Evolutionary conservation across 139 green algal genomes (phyloP).

Genomic region (Chlamydomonas incerta): DNA sequence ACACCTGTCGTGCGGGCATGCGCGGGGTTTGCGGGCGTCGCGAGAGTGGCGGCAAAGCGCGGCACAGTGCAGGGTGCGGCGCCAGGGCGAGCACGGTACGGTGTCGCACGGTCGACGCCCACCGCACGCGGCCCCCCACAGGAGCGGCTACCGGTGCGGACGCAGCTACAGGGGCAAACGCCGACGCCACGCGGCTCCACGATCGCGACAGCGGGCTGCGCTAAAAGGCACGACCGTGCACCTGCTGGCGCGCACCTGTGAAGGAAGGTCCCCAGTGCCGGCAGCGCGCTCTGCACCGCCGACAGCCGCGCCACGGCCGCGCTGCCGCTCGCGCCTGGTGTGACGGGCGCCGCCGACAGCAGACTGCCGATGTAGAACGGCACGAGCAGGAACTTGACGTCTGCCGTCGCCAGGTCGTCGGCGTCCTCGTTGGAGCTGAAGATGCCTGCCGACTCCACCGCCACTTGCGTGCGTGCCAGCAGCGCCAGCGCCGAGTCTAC

Average conservation of each 20-base stretch:
- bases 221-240: too few relatives aligned
- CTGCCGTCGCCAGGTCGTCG: conserved; percentile 67
- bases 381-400: conserved; percentile 73
- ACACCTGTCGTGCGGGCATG: not conserved
- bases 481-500: not conserved
- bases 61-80: too few relatives aligned
- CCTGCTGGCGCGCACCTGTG: not conserved
- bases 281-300: not conserved
- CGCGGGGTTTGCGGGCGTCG: too few relatives aligned
- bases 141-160: too few relatives aligned
- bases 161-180: too few relatives aligned
- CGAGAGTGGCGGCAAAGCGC: too few relatives aligned
- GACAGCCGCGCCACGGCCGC: not conserved
- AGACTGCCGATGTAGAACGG: conserved; percentile 56
- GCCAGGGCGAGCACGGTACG: too few relatives aligned
- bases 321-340: not conserved
- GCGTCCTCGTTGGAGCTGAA: conserved; percentile 73
- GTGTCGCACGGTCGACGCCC: too few relatives aligned
- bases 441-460: conserved; percentile 42
- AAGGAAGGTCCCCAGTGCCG: not conserved
- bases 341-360: conserved; percentile 8
- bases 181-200: too few relatives aligned
- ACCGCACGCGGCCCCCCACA: too few relatives aligned
- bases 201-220: too few relatives aligned
- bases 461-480: not conserved